phyloP scores from a whole-genome alignment of 352 stramenopile species.

The Phytophthora citrophthora region DNA sequence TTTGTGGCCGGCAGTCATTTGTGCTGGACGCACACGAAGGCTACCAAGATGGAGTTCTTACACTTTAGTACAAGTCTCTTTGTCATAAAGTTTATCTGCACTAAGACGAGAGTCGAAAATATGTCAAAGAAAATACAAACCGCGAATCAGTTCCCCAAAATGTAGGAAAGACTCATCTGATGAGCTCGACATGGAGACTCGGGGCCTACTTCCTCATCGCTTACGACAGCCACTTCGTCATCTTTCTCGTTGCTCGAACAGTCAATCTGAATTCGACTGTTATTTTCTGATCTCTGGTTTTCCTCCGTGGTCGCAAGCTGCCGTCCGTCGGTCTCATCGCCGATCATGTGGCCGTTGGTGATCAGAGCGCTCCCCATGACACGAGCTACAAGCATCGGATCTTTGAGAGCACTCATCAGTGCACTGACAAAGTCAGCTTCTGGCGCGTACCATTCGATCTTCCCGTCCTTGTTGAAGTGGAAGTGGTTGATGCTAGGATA shows the following conservation, averaged over 20 bases:
- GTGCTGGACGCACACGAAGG: no score
- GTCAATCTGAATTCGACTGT: background rate
- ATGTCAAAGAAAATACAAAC: background rate
- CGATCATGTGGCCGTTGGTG: slow-evolving; percentile 46
- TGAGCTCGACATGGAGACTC: background rate
- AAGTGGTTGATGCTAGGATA: slow-evolving; percentile 49
- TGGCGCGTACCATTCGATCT: slow-evolving; percentile 46
- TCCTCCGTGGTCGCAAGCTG: background rate
- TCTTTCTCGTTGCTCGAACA: background rate
- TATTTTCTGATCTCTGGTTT: no score
- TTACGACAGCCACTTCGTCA: slow-evolving; percentile 8
- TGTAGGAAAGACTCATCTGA: slow-evolving; percentile 10
- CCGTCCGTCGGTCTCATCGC: slow-evolving; percentile 26
- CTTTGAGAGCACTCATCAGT: slow-evolving; percentile 31
- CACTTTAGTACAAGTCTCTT: no score
- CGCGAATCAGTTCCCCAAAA: background rate
- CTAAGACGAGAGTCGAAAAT: no score
- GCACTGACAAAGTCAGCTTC: slow-evolving; percentile 44
- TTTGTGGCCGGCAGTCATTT: no score
- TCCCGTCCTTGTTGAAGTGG: slow-evolving; percentile 44
- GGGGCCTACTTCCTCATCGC: slow-evolving; percentile 6
- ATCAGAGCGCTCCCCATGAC: slow-evolving; percentile 44
- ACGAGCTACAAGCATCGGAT: slow-evolving; percentile 24
- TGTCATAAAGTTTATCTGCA: no score
- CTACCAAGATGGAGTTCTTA: no score